Base-by-base conservation (phyloP, 768 basidiomycete species). In the Lentinula sp. region DNA sequence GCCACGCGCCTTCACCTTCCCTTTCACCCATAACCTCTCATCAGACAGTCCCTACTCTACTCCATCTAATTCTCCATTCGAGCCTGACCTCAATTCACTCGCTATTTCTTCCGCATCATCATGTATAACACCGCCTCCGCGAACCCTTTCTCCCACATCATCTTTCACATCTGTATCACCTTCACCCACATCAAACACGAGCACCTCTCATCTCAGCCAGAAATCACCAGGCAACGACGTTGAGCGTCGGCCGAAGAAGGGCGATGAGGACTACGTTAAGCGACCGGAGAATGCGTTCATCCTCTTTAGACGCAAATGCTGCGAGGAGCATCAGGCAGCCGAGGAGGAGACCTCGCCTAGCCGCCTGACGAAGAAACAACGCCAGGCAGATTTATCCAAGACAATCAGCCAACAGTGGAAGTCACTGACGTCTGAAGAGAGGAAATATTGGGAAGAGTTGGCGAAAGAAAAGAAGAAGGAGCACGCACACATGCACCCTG, bases 211-310 rank as follows among this genome's bases (percentile, higher is more conserved):
- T 70, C 80, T 81, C 68, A 83, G 83, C 55, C 78, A 82, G 70
- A 85, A 83, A 59, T 78, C 78, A 49, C 79, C 75, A 56, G 73
- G 74, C 67, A 78, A 71, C 68, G 77, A 78, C 71, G 75, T 74
- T 67, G 85, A 86, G 62, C 83, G 83, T 65, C 73, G 81, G 61
- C 81, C 86, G 63, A 84, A 77, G 74, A 85, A 86, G 77, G 89
- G 90, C 66, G 89, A 91, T 72, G 87, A 88, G 53, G 88, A 89
- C 72, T 91, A 91, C 69, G 85, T 91, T 77, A 90, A 90, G 73
- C 85, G 90, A 46, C 90, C 89, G 1, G 87, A 90, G 74, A 91
- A 91, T 68, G 90, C 90, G 7, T 91, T 91, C 78, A 91, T 91
- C 70, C 81, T 91, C 59, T 91, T 91, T 81, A 84, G 90, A 59